A percentile compares a stretch with the other conserved stretches of the same genome.
phyloP scores from a whole-genome alignment of 169 alveolate species.

The Babesia ovata region DNA sequence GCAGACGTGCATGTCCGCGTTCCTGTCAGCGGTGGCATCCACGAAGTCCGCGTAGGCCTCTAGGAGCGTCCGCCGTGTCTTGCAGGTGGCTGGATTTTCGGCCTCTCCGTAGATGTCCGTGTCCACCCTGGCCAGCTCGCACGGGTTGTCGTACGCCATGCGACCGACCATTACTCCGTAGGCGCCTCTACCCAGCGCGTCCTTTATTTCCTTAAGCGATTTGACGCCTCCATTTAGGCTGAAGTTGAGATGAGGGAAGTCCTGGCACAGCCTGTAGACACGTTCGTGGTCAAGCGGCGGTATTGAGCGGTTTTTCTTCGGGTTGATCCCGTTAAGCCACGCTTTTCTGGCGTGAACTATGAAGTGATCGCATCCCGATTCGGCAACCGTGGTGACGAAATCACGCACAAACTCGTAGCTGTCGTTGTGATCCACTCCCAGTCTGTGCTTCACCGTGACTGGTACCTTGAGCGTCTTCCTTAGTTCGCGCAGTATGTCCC shows the following conservation, averaged over 20 bases:
- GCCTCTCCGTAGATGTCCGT: conserved; percentile 70
- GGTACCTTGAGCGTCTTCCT: conserved; percentile 74
- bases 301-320: conserved; percentile 90
- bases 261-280: conserved; percentile 84
- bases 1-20: conserved; percentile 43
- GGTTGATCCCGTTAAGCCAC: conserved; percentile 89
- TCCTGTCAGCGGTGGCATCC: conserved; percentile 52
- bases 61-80: conserved; percentile 73
- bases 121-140: conserved; percentile 76
- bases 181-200: conserved; percentile 65
- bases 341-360: conserved; percentile 95
- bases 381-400: conserved; percentile 79
- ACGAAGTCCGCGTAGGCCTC: conserved; percentile 71
- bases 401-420: conserved; percentile 79
- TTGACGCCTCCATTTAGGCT: conserved; percentile 92
- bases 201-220: conserved; percentile 72
- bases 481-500: conserved; percentile 78
- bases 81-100: conserved; percentile 52
- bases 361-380: conserved; percentile 88
- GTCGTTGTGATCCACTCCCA: conserved; percentile 93
- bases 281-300: conserved; percentile 91
- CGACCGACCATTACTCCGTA: conserved; percentile 87
- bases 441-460: conserved; percentile 92
- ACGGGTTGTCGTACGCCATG: conserved; percentile 82
- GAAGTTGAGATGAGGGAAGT: conserved; percentile 88